These are phyloP conservation scores for Calonectria naviculata DNA, from an alignment of 2,329 filamentous ascomycete genomes.

Conservation along the genomic window DNA sequence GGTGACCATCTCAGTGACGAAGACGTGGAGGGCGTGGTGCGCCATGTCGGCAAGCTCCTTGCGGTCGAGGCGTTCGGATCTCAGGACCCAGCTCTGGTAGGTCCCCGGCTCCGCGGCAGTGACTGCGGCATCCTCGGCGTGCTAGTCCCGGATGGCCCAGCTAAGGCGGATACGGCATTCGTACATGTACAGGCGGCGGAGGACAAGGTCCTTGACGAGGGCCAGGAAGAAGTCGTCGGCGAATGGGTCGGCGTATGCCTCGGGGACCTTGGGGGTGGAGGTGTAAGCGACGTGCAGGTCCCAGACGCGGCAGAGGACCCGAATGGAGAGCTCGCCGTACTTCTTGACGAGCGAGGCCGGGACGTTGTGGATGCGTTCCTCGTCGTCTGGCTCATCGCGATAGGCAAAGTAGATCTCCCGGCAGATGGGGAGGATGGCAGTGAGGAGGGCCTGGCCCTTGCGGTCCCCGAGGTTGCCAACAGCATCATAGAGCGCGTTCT, in stretches of 20 bases:
- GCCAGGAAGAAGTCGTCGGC: constrained; percentile 19
- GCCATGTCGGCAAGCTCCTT: constrained; percentile 23
- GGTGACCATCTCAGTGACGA: constrained; percentile 23
- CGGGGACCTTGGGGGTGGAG: constrained; percentile 22
- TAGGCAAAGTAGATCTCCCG: constrained; percentile 25
- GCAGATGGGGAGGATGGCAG: constrained; percentile 20
- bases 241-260: constrained; percentile 15
- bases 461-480: constrained; percentile 13
- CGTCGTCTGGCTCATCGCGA: constrained; percentile 12
- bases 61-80: constrained; percentile 26
- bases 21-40: constrained; percentile 14
- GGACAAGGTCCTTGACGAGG: constrained; percentile 17
- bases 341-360: constrained; percentile 29
- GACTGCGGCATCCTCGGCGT: constrained; percentile 26
- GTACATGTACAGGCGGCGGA: constrained; percentile 26
- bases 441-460: constrained; percentile 18
- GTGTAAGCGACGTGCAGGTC: constrained; percentile 32
- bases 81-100: constrained; percentile 27
- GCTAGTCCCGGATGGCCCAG: constrained; percentile 31
- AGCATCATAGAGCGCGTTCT: constrained; percentile 23
- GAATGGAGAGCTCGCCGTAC: constrained; percentile 33
- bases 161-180: constrained; percentile 27
- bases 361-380: constrained; percentile 27
- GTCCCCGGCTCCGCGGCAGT: not conserved
- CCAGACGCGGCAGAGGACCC: constrained; percentile 31